A percentile compares a stretch with the other conserved stretches of the same genome.
Evolutionary conservation across 345 rosid genomes (phyloP).

Genomic region (Microthlaspi erraticum): DNA sequence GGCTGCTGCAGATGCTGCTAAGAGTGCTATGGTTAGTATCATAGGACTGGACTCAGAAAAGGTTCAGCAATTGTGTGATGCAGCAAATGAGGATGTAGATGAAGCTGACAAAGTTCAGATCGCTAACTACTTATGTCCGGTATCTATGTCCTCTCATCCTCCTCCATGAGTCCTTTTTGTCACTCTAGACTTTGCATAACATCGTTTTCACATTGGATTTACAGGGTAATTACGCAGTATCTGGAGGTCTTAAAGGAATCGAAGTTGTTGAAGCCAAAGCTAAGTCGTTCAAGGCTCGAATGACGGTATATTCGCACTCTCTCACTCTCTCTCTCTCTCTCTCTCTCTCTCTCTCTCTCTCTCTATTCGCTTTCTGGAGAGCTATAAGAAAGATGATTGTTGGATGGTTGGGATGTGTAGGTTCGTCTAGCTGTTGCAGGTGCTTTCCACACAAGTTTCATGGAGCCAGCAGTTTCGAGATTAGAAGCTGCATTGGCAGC

Average conservation of each 20-base stretch:
- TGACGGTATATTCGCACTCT: conserved; percentile 59
- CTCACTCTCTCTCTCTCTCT: conserved; percentile 10
- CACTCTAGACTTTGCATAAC: conserved; percentile 6
- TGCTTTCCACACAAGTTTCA: conserved; percentile 95
- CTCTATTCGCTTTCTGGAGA: background rate
- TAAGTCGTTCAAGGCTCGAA: conserved; percentile 93
- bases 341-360: background rate
- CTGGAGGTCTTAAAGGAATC: conserved; percentile 92
- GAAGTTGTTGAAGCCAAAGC: conserved; percentile 95
- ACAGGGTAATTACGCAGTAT: conserved; percentile 96
- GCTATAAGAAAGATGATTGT: conserved; percentile 20
- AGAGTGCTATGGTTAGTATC: conserved; percentile 95
- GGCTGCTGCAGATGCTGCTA: conserved; percentile 98
- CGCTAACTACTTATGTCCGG: conserved; percentile 88
- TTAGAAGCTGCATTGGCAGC: conserved; percentile 87
- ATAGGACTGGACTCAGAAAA: conserved; percentile 87
- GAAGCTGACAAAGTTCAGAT: conserved; percentile 85
- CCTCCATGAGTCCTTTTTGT: conserved; percentile 32
- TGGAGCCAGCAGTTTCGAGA: conserved; percentile 98
- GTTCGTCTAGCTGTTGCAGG: conserved; percentile 97
- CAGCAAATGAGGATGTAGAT: conserved; percentile 91
- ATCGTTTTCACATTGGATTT: conserved; percentile 7
- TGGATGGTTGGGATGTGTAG: conserved; percentile 42
- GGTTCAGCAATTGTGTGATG: conserved; percentile 88
- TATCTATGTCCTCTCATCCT: conserved; percentile 33